Conservation (phyloP, 768 basidiomycete genomes). For the Psilocybe sp. region DNA sequence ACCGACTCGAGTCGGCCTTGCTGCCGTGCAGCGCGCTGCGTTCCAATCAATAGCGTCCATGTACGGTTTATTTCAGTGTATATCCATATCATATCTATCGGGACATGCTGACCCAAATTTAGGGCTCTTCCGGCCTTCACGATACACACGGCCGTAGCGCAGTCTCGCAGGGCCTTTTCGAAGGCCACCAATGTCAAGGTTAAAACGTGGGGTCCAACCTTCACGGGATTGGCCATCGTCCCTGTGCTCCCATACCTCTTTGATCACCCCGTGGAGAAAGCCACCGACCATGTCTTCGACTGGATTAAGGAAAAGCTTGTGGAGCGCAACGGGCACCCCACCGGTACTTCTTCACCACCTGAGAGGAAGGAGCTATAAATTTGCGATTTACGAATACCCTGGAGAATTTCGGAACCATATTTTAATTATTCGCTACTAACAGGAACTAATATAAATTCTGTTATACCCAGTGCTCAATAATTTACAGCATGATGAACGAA, state of each 20-base stretch:
- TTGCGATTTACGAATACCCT: neutral
- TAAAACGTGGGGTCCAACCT: conserved; percentile 73
- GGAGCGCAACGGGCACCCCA: conserved; percentile 29
- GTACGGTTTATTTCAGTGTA: conserved; percentile 34
- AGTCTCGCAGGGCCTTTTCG: conserved; percentile 65
- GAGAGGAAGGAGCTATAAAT: conserved; percentile 27
- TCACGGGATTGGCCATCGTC: conserved; percentile 70
- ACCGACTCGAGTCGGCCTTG: conserved; percentile 60
- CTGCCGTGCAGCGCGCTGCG: conserved; percentile 72
- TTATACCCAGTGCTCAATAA: conserved; percentile 4
- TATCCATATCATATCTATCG: neutral
- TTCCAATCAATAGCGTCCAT: conserved; percentile 85
- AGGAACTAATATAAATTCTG: neutral
- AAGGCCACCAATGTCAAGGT: conserved; percentile 56
- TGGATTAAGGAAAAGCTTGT: conserved; percentile 62
- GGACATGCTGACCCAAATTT: conserved; percentile 5
- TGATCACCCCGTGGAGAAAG: conserved; percentile 77
- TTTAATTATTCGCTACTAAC: too few species aligned
- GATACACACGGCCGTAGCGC: conserved; percentile 78
- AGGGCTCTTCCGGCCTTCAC: conserved; percentile 85
- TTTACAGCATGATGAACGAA: conserved; percentile 6
- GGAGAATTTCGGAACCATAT: neutral
- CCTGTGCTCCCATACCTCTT: conserved; percentile 74
- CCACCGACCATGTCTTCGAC: conserved; percentile 64
- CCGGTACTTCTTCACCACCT: conserved; percentile 3